Evolutionary conservation across 1,284 basidiomycete species (phyloP).

Genomic region (Neotropicomus parvogracilis): DNA sequence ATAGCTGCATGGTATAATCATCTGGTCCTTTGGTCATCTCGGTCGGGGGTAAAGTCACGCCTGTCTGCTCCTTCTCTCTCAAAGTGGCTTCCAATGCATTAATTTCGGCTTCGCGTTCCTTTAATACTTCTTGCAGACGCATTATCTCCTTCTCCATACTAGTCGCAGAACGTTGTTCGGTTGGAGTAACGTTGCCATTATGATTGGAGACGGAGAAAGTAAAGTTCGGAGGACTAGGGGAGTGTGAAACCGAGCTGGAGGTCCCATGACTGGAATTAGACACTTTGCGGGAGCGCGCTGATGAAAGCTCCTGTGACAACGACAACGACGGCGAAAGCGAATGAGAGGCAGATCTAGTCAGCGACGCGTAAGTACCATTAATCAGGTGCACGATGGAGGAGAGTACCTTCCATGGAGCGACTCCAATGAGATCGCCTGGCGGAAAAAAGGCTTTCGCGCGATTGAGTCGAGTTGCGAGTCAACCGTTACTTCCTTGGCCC

Average conservation of each 20-base stretch:
- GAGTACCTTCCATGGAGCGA: slow-evolving; percentile 76
- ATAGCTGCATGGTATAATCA: slow-evolving; percentile 42
- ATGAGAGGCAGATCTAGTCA: slow-evolving; percentile 73
- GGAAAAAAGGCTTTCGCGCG: slow-evolving; percentile 73
- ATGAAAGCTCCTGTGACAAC: slow-evolving; percentile 94
- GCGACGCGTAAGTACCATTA: slow-evolving; percentile 8
- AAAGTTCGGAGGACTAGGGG: slow-evolving; percentile 56
- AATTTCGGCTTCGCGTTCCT: slow-evolving; percentile 86
- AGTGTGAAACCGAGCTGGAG: slow-evolving; percentile 51
- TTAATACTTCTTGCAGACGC: slow-evolving; percentile 84
- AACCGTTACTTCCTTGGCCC: slow-evolving; percentile 42
- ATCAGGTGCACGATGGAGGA: slow-evolving; percentile 5
- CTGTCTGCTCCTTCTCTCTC: slow-evolving; percentile 43
- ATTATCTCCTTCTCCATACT: slow-evolving; percentile 92
- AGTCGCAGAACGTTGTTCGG: slow-evolving; percentile 64
- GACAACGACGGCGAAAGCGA: slow-evolving; percentile 86
- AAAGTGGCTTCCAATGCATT: slow-evolving; percentile 67
- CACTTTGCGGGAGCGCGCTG: slow-evolving; percentile 79
- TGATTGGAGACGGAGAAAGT: slow-evolving; percentile 53
- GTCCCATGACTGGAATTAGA: slow-evolving; percentile 71
- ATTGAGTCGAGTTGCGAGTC: slow-evolving; percentile 49
- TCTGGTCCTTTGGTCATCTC: slow-evolving; percentile 16
- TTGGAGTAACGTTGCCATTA: slow-evolving; percentile 36
- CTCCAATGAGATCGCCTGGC: slow-evolving; percentile 77
- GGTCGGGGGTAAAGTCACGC: background rate